Conservation (phyloP, 805 yeast genomes). For the Jamesozyma piceae region DNA sequence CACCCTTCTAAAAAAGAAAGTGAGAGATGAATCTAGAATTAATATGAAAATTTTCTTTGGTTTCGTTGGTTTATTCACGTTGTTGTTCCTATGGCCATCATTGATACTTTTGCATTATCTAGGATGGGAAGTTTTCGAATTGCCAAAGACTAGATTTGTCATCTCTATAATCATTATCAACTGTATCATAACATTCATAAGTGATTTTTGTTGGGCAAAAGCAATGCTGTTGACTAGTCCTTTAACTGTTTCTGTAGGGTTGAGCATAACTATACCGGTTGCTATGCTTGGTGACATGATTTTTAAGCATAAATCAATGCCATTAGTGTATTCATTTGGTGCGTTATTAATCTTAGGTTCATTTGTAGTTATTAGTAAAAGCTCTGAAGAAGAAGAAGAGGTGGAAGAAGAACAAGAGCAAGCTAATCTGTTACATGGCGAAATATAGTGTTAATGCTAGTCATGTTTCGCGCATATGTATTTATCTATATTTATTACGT, state of each 20-base stretch:
- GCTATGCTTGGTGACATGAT: constrained; percentile 88
- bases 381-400: constrained; percentile 52
- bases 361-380: constrained; percentile 72
- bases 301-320: constrained; percentile 53
- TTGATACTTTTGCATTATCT: constrained; percentile 52
- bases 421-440: background rate
- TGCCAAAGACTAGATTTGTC: constrained; percentile 50
- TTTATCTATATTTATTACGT: too few species aligned
- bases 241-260: constrained; percentile 88
- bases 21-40: constrained; percentile 62
- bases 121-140: constrained; percentile 61
- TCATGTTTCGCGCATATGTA: too few species aligned
- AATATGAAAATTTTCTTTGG: constrained; percentile 89
- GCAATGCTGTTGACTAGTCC: constrained; percentile 92
- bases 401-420: constrained; percentile 1
- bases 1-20: constrained; percentile 64
- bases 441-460: too few species aligned
- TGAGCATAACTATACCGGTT: constrained; percentile 86
- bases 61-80: constrained; percentile 80
- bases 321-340: constrained; percentile 61
- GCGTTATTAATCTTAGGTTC: constrained; percentile 74
- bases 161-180: constrained; percentile 50
- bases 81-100: constrained; percentile 74
- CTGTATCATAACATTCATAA: constrained; percentile 68
- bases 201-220: constrained; percentile 93